These are phyloP conservation scores for Annulohypoxylon stygium DNA, from an alignment of 495 filamentous ascomycete species.

Conservation along the genomic window DNA sequence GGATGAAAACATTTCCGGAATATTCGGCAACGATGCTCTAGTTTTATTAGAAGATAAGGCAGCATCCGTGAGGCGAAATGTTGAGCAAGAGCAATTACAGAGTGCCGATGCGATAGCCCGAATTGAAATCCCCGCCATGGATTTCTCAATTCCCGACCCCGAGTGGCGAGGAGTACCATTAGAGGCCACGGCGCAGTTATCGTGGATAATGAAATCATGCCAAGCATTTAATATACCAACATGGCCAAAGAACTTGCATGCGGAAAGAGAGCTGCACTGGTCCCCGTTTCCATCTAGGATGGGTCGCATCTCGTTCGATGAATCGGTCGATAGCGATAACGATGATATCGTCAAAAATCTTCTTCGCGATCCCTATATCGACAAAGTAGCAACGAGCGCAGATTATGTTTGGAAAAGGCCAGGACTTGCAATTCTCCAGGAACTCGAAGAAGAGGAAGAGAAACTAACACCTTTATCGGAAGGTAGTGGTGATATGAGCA, in stretches of 20 bases:
- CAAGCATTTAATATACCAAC: constrained; percentile 47
- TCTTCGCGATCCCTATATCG: constrained; percentile 33
- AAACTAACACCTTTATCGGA: constrained; percentile 57
- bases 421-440: constrained; percentile 65
- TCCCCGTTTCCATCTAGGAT: constrained; percentile 57
- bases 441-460: constrained; percentile 61
- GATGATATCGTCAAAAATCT: constrained; percentile 46
- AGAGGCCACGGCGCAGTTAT: constrained; percentile 46
- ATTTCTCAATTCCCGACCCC: constrained; percentile 67
- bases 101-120: constrained; percentile 69
- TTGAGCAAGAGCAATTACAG: constrained; percentile 74
- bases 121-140: constrained; percentile 69
- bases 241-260: constrained; percentile 59
- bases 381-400: constrained; percentile 53
- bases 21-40: constrained; percentile 57
- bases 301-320: constrained; percentile 48
- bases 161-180: constrained; percentile 65
- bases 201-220: constrained; percentile 48
- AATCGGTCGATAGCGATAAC: constrained; percentile 51
- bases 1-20: constrained; percentile 3
- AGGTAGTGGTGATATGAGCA: constrained; percentile 4
- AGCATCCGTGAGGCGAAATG: constrained; percentile 53
- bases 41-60: constrained; percentile 62
- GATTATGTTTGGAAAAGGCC: constrained; percentile 66
- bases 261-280: constrained; percentile 64